phyloP scores from a whole-genome alignment of 345 rosid species.

The Trapa bicornis region DNA sequence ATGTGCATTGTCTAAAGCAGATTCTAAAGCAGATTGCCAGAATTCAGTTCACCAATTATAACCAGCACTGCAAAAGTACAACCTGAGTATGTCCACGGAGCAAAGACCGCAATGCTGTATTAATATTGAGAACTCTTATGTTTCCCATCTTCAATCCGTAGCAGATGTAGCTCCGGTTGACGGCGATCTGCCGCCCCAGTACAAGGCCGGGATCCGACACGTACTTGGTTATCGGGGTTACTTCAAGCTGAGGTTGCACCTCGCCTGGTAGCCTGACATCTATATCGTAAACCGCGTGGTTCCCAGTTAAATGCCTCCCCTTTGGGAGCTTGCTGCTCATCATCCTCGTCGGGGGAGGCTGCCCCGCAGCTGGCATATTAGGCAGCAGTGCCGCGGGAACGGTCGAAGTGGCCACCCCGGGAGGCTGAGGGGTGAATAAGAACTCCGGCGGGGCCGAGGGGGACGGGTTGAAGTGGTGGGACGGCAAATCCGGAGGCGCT shows the following conservation, averaged over 20 bases:
- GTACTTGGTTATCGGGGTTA: conserved; percentile 69
- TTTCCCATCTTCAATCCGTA: conserved; percentile 66
- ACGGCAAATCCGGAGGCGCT: conserved; percentile 14
- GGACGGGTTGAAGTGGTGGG: conserved; percentile 6
- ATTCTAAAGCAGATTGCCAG: too few species aligned
- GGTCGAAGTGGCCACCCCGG: background rate
- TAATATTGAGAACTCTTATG: conserved; percentile 61
- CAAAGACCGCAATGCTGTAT: conserved; percentile 63
- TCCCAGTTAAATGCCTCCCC: conserved; percentile 46
- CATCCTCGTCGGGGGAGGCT: conserved; percentile 23
- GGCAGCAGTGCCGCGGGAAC: conserved; percentile 16
- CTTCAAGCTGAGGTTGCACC: conserved; percentile 63
- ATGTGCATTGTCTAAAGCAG: too few species aligned
- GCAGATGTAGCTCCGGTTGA: conserved; percentile 59
- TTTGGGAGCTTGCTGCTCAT: conserved; percentile 46
- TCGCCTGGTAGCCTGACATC: conserved; percentile 47
- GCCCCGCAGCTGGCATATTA: conserved; percentile 6
- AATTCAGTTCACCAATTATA: background rate
- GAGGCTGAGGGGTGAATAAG: background rate
- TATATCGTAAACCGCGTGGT: conserved; percentile 37
- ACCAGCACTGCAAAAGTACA: conserved; percentile 1
- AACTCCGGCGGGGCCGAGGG: conserved; percentile 10
- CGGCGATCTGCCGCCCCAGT: conserved; percentile 71
- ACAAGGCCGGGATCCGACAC: conserved; percentile 54
- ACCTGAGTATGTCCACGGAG: conserved; percentile 67